Conservation (phyloP, 371 early-diverging fungal genomes). For the Syncephalastrum sp. region DNA sequence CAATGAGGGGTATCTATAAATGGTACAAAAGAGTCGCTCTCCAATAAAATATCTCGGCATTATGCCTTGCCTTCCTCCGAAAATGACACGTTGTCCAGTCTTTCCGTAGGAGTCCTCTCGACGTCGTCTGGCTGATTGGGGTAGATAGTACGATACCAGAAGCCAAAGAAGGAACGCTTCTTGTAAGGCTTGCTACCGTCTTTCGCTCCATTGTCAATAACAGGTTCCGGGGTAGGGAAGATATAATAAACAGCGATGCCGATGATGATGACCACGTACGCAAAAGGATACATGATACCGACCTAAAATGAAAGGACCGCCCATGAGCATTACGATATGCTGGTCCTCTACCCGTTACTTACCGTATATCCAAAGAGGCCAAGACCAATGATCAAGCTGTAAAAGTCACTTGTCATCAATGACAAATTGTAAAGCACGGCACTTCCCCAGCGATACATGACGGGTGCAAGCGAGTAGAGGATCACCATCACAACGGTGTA, state of each 20-base stretch:
- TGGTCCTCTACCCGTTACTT: constrained; percentile 8
- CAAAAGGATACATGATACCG: constrained; percentile 60
- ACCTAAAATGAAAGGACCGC: constrained; percentile 20
- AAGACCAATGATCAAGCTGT: constrained; percentile 69
- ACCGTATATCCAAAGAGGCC: constrained; percentile 60
- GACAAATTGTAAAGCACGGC: constrained; percentile 80
- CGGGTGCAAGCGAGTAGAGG: constrained; percentile 66
- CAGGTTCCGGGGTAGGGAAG: constrained; percentile 45
- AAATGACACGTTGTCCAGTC: too few species aligned
- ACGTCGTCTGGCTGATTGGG: neutral
- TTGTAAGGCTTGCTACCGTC: constrained; percentile 9
- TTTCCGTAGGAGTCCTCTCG: neutral
- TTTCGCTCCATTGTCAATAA: constrained; percentile 23
- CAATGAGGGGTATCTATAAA: neutral
- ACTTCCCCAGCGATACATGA: constrained; percentile 66
- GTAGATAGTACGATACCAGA: constrained; percentile 8
- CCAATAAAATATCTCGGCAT: constrained; percentile 4
- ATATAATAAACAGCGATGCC: constrained; percentile 68
- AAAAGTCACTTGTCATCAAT: constrained; percentile 76
- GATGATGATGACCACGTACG: constrained; percentile 60
- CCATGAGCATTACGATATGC: constrained; percentile 1
- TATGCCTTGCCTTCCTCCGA: constrained; percentile 1
- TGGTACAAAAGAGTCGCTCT: neutral
- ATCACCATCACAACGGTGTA: constrained; percentile 68
- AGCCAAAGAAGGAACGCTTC: constrained; percentile 13